These are phyloP conservation scores for Sporothrix protearum DNA, from an alignment of 2,329 filamentous ascomycete species.

Conservation along the genomic window DNA sequence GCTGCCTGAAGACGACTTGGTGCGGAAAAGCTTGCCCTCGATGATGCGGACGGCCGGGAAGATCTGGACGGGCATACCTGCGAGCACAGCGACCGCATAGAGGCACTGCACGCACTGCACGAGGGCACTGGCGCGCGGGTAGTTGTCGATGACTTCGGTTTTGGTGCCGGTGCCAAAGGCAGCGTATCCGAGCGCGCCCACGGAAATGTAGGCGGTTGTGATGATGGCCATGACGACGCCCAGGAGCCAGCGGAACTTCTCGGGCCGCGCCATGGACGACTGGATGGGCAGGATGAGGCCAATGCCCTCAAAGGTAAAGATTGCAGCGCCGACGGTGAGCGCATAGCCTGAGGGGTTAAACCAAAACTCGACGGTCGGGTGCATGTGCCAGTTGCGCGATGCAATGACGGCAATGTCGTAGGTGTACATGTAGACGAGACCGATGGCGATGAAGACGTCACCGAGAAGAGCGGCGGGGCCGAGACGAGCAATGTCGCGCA, in stretches of 20 bases:
- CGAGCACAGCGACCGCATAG: conserved; percentile 70
- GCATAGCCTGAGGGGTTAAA: conserved; percentile 69
- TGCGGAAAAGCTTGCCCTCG: conserved; percentile 62
- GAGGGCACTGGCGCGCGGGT: conserved; percentile 65
- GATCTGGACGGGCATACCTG: conserved; percentile 69
- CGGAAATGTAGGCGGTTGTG: conserved; percentile 67
- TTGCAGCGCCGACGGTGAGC: conserved; percentile 67
- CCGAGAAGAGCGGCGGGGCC: conserved; percentile 66
- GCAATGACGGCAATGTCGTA: conserved; percentile 61
- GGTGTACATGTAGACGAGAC: conserved; percentile 69
- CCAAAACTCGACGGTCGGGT: conserved; percentile 55
- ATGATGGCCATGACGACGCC: conserved; percentile 69
- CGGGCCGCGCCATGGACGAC: conserved; percentile 67
- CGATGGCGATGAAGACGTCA: conserved; percentile 68
- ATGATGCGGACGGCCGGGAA: conserved; percentile 71
- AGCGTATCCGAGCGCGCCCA: conserved; percentile 70
- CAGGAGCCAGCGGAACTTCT: conserved; percentile 63
- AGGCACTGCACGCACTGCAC: conserved; percentile 74
- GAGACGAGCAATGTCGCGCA: conserved; percentile 72
- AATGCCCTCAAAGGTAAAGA: conserved; percentile 77
- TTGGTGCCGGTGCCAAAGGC: conserved; percentile 66
- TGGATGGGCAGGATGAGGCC: conserved; percentile 74
- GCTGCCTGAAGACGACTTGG: not conserved
- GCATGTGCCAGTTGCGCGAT: conserved; percentile 48
- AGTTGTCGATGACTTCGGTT: conserved; percentile 74